These are phyloP conservation scores for Cucurbita maxima DNA, from an alignment of 306 rosid species.

Conservation along the genomic window DNA sequence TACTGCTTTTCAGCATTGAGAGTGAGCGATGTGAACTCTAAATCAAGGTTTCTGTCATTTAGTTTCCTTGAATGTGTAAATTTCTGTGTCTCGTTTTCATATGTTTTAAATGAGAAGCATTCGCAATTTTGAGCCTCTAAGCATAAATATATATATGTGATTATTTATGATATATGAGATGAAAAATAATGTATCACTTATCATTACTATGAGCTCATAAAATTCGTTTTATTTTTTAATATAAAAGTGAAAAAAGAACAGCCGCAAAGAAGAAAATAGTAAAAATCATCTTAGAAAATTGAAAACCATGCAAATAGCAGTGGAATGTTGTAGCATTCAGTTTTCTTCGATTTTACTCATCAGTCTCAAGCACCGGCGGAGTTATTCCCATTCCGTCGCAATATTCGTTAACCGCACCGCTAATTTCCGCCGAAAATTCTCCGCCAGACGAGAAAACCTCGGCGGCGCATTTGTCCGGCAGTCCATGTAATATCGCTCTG, in stretches of 20 bases:
- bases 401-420: constrained; percentile 1
- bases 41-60: neutral
- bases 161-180: no score
- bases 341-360: neutral
- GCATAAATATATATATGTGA: neutral
- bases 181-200: no score
- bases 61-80: constrained; percentile 5
- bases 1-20: neutral
- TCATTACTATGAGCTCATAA: no score
- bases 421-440: neutral
- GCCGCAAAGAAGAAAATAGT: no score
- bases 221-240: no score
- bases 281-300: neutral
- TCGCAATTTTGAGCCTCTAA: neutral
- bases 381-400: constrained; percentile 12
- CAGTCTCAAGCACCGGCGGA: neutral
- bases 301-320: neutral
- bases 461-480: neutral
- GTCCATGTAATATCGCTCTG: neutral
- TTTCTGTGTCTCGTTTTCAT: neutral
- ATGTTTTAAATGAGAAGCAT: neutral
- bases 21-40: neutral
- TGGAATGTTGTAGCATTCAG: neutral
- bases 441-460: constrained; percentile 4
- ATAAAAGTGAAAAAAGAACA: no score